Base-by-base conservation (phyloP, 1,139 yeast species). In the Suhomyces panamericanus region DNA sequence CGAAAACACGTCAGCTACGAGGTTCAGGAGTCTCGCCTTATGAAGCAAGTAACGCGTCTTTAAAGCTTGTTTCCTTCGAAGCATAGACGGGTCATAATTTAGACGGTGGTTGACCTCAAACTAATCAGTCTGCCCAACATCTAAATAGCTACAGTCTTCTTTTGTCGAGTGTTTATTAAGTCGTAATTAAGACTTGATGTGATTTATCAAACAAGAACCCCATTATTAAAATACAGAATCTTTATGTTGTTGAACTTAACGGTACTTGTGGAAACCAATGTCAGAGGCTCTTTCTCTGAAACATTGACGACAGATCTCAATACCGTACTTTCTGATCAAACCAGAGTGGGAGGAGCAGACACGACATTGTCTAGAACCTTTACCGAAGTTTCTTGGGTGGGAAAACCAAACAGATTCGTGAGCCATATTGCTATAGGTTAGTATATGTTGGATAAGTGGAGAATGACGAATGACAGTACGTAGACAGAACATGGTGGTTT, bases 341-440 rank as follows among this genome's bases (percentile, higher is more conserved):
- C 99, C 99, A 68, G 90, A 78, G 93, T 93, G 97, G 78, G 96
- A 87, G 66, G 96, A 85, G 77, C 98, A 91, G 81, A 91, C 91
- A 80, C 99, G 95, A 84, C 98, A 91, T 81, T 87, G 95, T 84
- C 99, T 96, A 71, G 98, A 88, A 81, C 99, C 99, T 89, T 95
- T 95, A 80, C 99, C 99, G 89, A 84, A 91, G 80, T 87, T 91
- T 88, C 98, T 90, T 84, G 99, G 99, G 96, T 93, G 99, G 78
- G 98, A 91, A 86, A 79, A 93, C 99, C 99, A 95, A 85, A 93
- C 96, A 90, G 90, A 87, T 86, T 89, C 97, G 97, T 91, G 98
- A 85, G 98, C 97, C 98, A 91, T 91, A 62, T 81, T 87, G 80
- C 70, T 66, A 57, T 36, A 54, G 44, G 57, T 53, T 54, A 53